Evolutionary conservation across 176 grass and related monocot genomes (phyloP).

Genomic region (Bromus sterilis): DNA sequence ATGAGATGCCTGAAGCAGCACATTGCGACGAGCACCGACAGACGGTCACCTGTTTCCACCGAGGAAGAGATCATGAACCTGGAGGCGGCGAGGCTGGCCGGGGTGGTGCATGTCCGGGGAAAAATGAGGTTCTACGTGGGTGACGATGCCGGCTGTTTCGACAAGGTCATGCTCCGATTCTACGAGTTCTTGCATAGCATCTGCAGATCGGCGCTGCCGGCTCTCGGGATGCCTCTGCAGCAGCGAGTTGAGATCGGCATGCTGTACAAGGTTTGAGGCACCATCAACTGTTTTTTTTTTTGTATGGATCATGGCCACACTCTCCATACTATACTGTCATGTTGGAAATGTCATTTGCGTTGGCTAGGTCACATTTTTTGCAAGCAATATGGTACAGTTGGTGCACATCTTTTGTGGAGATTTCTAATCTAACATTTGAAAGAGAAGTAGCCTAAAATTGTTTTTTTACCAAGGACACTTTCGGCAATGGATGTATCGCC

Average conservation of each 20-base stretch:
- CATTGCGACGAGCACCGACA: conserved; percentile 9
- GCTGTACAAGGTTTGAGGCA: conserved; percentile 50
- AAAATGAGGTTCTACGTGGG: conserved; percentile 73
- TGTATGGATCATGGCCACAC: too few relatives aligned
- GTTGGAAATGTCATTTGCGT: too few relatives aligned
- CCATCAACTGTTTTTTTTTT: too few relatives aligned
- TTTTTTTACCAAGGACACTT: too few relatives aligned
- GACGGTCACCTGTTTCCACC: not conserved
- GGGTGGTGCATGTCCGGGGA: conserved; percentile 59
- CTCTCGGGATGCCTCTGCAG: conserved; percentile 45
- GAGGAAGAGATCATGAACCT: conserved; percentile 34
- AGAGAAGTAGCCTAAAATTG: too few relatives aligned
- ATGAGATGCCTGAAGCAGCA: conserved; percentile 11
- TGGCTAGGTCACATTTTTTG: too few relatives aligned
- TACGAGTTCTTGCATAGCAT: conserved; percentile 79
- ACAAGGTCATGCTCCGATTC: conserved; percentile 57
- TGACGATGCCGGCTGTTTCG: conserved; percentile 40
- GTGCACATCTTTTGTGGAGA: not conserved
- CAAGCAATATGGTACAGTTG: too few relatives aligned
- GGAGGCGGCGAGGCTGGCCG: conserved; percentile 34
- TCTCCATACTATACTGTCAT: too few relatives aligned
- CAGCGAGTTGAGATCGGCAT: conserved; percentile 82
- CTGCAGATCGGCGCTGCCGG: conserved; percentile 57
- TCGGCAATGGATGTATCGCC: too few relatives aligned
- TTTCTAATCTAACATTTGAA: not conserved